Conservation (phyloP, 1,139 yeast species). For the Zygotorulaspora mrakii region DNA sequence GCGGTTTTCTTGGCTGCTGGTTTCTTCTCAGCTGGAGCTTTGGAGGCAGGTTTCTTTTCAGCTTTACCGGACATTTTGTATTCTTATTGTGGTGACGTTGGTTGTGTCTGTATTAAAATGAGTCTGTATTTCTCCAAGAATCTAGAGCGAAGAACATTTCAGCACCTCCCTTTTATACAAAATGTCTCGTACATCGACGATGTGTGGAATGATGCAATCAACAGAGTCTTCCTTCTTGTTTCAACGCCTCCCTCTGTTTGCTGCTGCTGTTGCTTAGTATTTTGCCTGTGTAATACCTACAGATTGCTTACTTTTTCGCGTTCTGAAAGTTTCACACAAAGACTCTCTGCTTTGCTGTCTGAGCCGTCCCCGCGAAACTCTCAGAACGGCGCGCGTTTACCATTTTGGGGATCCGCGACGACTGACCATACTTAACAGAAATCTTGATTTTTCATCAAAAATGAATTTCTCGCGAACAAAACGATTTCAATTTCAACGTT, state of each 20-base stretch:
- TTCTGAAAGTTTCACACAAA: conserved; percentile 13
- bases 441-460: conserved; percentile 52
- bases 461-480: conserved; percentile 39
- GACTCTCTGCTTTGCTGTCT: neutral
- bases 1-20: conserved; percentile 96
- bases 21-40: conserved; percentile 98
- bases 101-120: conserved; percentile 14
- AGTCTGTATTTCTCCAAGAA: neutral
- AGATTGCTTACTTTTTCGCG: neutral
- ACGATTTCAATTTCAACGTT: conserved; percentile 23
- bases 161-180: conserved; percentile 9
- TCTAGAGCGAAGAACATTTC: neutral
- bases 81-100: conserved; percentile 20
- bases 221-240: too few species aligned
- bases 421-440: conserved; percentile 55
- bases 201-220: too few species aligned
- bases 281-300: too few species aligned
- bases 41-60: conserved; percentile 98
- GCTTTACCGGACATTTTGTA: conserved; percentile 91
- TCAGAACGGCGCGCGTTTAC: conserved; percentile 45
- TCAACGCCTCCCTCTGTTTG: too few species aligned
- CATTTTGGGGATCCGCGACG: conserved; percentile 49
- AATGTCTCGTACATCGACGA: too few species aligned
- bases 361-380: conserved; percentile 11
- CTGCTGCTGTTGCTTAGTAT: neutral